phyloP scores from a whole-genome alignment of 208 protist genomes.

The Acanthamoeba triangularis region DNA sequence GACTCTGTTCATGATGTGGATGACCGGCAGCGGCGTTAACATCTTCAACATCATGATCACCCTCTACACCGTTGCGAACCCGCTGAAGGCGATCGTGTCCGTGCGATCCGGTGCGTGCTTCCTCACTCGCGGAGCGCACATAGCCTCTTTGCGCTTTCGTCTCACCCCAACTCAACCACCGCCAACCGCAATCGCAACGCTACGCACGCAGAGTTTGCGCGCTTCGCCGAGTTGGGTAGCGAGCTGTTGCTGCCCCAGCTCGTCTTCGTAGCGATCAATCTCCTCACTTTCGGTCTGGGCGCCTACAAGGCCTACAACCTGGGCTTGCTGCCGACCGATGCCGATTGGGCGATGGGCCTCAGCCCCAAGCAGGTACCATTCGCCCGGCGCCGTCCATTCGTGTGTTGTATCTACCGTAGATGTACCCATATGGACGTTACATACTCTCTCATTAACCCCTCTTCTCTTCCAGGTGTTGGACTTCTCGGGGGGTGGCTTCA shows the following conservation, averaged over 20 bases:
- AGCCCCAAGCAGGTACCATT: not conserved
- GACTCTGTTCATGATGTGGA: constrained; percentile 82
- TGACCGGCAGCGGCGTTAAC: constrained; percentile 74
- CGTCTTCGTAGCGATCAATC: constrained; percentile 1
- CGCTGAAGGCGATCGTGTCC: constrained; percentile 41
- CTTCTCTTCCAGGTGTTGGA: constrained; percentile 26
- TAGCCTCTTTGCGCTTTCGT: not conserved
- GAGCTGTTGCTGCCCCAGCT: constrained; percentile 63
- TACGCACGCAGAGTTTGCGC: not conserved
- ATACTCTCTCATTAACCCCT: not conserved
- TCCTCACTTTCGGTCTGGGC: not conserved
- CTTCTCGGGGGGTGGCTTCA: constrained; percentile 23
- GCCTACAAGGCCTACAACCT: constrained; percentile 75
- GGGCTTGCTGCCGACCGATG: constrained; percentile 56
- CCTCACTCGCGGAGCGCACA: not conserved
- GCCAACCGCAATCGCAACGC: not conserved
- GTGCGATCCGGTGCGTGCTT: constrained; percentile 1
- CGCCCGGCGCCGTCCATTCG: too few relatives aligned
- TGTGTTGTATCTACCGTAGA: too few relatives aligned
- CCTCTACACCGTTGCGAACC: constrained; percentile 52
- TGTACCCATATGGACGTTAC: too few relatives aligned
- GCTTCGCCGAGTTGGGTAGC: constrained; percentile 11
- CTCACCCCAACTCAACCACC: not conserved
- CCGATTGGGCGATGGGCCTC: not conserved
- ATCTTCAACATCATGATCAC: constrained; percentile 81